Base-by-base conservation (phyloP, 345 rosid genomes). In the Kernera saxatilis region DNA sequence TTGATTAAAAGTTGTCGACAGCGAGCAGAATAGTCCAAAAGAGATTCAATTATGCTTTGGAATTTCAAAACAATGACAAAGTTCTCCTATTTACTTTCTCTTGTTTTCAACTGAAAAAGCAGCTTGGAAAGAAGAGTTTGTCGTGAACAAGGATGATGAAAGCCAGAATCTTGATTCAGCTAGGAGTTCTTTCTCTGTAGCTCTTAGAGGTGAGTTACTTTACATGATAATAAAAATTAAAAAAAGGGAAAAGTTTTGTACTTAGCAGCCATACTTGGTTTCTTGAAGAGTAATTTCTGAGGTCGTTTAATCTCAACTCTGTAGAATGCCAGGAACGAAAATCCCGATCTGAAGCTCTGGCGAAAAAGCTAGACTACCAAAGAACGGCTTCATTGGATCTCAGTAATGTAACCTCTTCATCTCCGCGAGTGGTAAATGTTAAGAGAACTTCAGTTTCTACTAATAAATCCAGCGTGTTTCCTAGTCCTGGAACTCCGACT, bases 401-500 rank as follows among this genome's bases (percentile, higher is more conserved):
- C 23, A 91, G 77, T 61, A 85, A 87, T 85, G 88, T 84, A 35
- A 63, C 78, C 21, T 82, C 82, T 55, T 81, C 83, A 10, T 88
- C 97, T 61, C 98, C 97, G 2, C 72, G 89, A 56, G 60, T 88
- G 64, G 90, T 81, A 36, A 52, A 72, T 6, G 58, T 82, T 70
- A 86, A 80, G 67, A 85, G 82, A 82, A 76, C 81, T 77, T 78
- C 85, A 0, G 72, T 78, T 77, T 72, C 82, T 3, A 60, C 89
- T 11, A 77, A 83, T 35, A 87, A 80, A 73, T 82, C 90, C 0
- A 82, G 93, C 50, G 79, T 85, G 23, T 89, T 88, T 73, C 96
- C 93, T 12, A 91, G 99, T 67, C 99, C 97, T 0, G 99, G 89
- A 11, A 94, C 97, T 7, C 97, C 96, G 0, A 86, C 82, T 72